Evolutionary conservation across 805 yeast species (phyloP).

Genomic region (Cyberlindnera mississippiensis): DNA sequence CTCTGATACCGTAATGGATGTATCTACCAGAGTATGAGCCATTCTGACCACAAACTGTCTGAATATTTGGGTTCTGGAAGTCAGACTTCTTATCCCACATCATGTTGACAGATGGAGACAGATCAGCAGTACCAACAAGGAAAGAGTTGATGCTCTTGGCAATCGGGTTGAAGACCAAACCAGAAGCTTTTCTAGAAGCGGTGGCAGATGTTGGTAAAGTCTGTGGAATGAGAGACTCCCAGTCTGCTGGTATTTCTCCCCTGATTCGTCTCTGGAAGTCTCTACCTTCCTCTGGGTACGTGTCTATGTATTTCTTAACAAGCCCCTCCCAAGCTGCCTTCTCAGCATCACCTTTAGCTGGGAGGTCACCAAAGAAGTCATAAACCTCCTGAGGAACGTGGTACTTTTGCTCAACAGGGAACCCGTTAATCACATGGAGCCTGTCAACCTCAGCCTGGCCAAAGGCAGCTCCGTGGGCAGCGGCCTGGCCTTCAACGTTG

Average conservation of each 20-base stretch:
- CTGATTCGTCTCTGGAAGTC: conserved; percentile 74
- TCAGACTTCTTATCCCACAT: conserved; percentile 56
- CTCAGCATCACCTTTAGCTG: conserved; percentile 54
- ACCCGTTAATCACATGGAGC: conserved; percentile 77
- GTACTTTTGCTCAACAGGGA: conserved; percentile 78
- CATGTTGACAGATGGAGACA: conserved; percentile 13
- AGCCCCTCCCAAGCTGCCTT: conserved; percentile 72
- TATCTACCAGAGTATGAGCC: conserved; percentile 82
- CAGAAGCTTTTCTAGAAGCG: conserved; percentile 93
- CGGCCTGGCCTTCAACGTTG: conserved; percentile 71
- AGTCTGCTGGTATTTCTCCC: conserved; percentile 74
- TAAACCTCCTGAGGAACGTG: conserved; percentile 79
- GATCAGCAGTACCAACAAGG: conserved; percentile 13
- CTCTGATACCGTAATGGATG: conserved; percentile 96
- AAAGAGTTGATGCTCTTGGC: conserved; percentile 8
- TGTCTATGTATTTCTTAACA: conserved; percentile 53
- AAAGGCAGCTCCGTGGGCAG: conserved; percentile 95
- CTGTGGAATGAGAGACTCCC: conserved; percentile 74
- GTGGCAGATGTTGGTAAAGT: conserved; percentile 69
- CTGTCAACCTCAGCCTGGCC: conserved; percentile 88
- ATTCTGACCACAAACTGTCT: conserved; percentile 62
- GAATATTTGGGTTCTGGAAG: conserved; percentile 77
- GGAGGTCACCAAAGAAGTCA: conserved; percentile 54
- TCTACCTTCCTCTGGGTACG: conserved; percentile 73
- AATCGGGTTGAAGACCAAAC: conserved; percentile 49